Base-by-base conservation (phyloP, 805 yeast genomes). In the Wickerhamiella galacta region DNA sequence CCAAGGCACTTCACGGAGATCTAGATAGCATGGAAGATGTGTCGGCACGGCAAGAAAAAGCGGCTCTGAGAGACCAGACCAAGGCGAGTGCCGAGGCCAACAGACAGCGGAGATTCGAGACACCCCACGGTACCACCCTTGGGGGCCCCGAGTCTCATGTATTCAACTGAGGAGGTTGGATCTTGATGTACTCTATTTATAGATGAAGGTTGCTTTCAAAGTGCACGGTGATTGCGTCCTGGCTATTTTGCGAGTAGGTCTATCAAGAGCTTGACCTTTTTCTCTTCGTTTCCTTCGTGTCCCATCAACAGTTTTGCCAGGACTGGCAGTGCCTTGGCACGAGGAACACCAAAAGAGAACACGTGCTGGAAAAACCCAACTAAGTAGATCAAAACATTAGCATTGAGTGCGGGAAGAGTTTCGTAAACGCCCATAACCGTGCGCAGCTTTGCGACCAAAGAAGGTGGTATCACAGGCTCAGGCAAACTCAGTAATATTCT, bases 61-160 rank as follows among this genome's bases (percentile, higher is more conserved):
- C 39, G 19, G 36, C 32, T 5, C 36, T 36, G 3, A 33, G 48
- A 8, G 42, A 28, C n/a, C 25, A 37, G 23, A 16, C 20, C 4
- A 27, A 37, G 37, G 32, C 28, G 24, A 32, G 20, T 16, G 28
- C 23, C 10, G 34, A 31, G 24, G 29, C 29, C 5, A 33, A 18
- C 2, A 26, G 16, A 5, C 18, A 14, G 20, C 34, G 39, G 3
- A 15, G 25, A 8, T 23, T 31, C 10, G 20, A 21, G 9, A 24
- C 17, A 11, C 32, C 37, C 4, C 35, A 35, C 2, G 49, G 49
- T 20, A 44, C 48, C 4, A 43, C 47, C 1, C 33, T 46, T 1
- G 49, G 49, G 3, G 47, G 46, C 8, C 41, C 46, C 3, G 34
- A 31, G 27, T 42, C 47, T 3, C 49, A 46, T 31, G 19, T 37